These are phyloP conservation scores for Penicillium manginii DNA, from an alignment of 495 filamentous ascomycete genomes.

Conservation along the genomic window DNA sequence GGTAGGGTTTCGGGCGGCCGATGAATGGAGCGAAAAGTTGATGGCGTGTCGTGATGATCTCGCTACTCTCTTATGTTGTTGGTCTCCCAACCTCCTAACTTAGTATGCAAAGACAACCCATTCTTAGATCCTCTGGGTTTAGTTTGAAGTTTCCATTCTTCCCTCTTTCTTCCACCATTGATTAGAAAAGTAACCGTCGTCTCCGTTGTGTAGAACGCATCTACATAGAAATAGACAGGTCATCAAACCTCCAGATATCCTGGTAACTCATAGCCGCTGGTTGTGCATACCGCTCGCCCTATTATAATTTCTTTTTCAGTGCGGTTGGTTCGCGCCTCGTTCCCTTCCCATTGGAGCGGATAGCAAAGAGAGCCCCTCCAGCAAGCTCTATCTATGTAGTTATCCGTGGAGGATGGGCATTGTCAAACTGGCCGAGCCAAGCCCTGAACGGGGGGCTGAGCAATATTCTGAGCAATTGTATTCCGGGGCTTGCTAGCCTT, in stretches of 20 bases:
- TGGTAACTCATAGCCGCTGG: background rate
- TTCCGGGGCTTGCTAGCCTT: background rate
- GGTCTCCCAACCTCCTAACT: too few relatives aligned
- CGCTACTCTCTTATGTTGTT: too few relatives aligned
- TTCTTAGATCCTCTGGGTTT: background rate
- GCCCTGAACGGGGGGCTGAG: conserved; percentile 1
- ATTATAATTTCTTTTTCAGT: conserved; percentile 14
- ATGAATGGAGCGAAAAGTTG: background rate
- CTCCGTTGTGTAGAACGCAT: conserved; percentile 17
- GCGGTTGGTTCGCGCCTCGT: conserved; percentile 12
- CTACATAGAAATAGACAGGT: conserved; percentile 16
- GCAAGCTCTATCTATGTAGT: conserved; percentile 28
- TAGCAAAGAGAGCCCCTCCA: conserved; percentile 15
- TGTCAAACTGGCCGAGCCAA: conserved; percentile 24
- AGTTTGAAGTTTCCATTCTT: background rate
- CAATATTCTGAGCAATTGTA: conserved; percentile 4
- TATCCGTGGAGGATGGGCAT: conserved; percentile 34
- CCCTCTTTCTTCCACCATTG: background rate
- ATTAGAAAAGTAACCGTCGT: background rate
- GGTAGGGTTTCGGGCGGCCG: conserved; percentile 8
- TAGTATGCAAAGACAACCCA: too few relatives aligned
- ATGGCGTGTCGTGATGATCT: background rate
- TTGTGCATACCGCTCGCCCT: conserved; percentile 3
- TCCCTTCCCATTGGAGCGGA: conserved; percentile 22
- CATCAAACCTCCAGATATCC: conserved; percentile 6